Base-by-base conservation (phyloP, 257 asterid genomes). In the Ballota nigra region DNA sequence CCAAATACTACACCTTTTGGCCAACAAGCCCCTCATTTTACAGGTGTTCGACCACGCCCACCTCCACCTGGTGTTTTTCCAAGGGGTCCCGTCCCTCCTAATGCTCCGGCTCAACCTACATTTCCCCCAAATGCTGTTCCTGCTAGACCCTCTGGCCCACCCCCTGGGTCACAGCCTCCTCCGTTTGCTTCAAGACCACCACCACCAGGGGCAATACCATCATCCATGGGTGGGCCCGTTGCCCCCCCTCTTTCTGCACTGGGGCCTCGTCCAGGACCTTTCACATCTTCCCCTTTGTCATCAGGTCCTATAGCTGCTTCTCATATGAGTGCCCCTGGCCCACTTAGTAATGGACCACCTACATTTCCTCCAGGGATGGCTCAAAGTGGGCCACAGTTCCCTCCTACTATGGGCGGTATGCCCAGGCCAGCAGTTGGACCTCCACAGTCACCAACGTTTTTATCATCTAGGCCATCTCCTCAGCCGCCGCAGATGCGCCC, bases 101-200 rank as follows among this genome's bases (percentile, higher is more conserved):
- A 83, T 78, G 88, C 87, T 41, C 84, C 92, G n/a, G 66, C 85
- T 15, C 96, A 82, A 67, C 16, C 80, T 66, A 64, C 85, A 67
- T 77, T 87, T 67, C 89, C 97, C 23, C 82, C 88, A 0, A 83
- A 83, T 71, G 52, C 62, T 80, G 76, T 77, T 79, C 56, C 86
- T 52, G 40, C 65, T 78, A 84, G 96, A 71, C 87, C 96, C 40
- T 72, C 76, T 4, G 90, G 86, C 24, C 84, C 93, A 12, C 92
- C 96, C 33, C 82, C 82, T 19, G 87, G 51, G 29, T 73, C 88
- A 73, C 99, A 92, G 83, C 87, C 90, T 70, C 86, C 88, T 29
- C 83, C 92, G 34, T 85, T 89, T 83, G 85, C 83, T 4, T 81
- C 93, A 33, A 88, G 99, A 68, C 91, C 96, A 33, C 94, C 89